Conservation (phyloP, 2,329 filamentous ascomycete genomes). For the Nothophoma quercina region DNA sequence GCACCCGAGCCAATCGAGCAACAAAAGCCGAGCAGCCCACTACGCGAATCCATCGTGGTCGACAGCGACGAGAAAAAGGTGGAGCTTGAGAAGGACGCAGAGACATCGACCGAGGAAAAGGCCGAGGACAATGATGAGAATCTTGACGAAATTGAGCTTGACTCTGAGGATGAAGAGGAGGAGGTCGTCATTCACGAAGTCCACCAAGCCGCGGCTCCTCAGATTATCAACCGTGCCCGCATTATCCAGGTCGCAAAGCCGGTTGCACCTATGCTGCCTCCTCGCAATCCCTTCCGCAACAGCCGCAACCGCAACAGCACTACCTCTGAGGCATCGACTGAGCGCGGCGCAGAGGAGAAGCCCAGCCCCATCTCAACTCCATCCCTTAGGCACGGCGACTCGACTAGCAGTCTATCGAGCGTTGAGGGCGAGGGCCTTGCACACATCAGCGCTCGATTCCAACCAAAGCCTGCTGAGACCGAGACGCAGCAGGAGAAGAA, state of each 20-base stretch:
- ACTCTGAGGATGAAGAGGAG: constrained; percentile 54
- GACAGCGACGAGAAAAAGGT: constrained; percentile 57
- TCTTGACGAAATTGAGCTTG: constrained; percentile 53
- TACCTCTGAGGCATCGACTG: constrained; percentile 38
- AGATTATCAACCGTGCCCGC: constrained; percentile 76
- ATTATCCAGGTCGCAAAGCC: constrained; percentile 87
- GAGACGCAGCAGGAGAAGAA: neutral
- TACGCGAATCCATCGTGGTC: constrained; percentile 28
- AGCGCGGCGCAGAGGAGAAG: constrained; percentile 36
- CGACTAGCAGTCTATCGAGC: constrained; percentile 43
- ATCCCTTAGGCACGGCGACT: constrained; percentile 46
- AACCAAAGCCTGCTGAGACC: constrained; percentile 32
- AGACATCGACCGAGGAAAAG: neutral
- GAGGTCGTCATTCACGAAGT: constrained; percentile 73
- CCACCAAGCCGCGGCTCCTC: constrained; percentile 67
- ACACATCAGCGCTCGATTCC: constrained; percentile 34
- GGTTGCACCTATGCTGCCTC: constrained; percentile 77
- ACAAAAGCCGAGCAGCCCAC: constrained; percentile 18
- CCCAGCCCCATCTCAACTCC: constrained; percentile 45
- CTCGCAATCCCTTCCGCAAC: constrained; percentile 71
- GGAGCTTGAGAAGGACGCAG: constrained; percentile 33
- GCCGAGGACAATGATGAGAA: constrained; percentile 52
- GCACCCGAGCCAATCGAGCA: constrained; percentile 1
- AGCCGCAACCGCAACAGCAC: constrained; percentile 50
- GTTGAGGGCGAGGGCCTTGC: constrained; percentile 42